Evolutionary conservation across 2,329 filamentous ascomycete species (phyloP), one percentile per base, ranked within the genome.

Genomic region (Phyllosticta citriasiana): DNA sequence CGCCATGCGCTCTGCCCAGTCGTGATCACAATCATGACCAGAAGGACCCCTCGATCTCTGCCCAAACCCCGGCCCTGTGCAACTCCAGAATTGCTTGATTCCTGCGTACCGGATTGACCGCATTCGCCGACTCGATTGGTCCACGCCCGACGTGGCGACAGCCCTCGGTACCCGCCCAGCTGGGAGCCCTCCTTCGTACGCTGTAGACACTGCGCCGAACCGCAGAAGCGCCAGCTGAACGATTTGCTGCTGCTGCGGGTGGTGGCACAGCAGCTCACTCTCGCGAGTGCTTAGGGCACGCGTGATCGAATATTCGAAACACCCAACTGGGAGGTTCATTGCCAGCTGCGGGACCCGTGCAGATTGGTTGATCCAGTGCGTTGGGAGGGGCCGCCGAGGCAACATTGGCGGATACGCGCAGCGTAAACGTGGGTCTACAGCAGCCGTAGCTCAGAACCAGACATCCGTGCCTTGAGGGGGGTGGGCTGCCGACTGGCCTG

Each of bases 251-350:
- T 25, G 25, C 52, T 25, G 25, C 26, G 47, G 64, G 60, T 55
- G 55, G 72, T 74, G 67, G 62, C 70, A 74, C 72, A 33, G 65
- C 72, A 73, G 71, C 66, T 57, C 66, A 68, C 67, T 65, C 69
- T 68, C 66, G 65, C 70, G 65, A 68, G 70, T 57, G 70, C 69
- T 69, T 57, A 71, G 62, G 69, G 66, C 72, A 74, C 72, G 73
- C 73, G 71, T 75, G 72, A 74, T 73, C 69, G 70, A 70, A 68
- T 65, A 68, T 67, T 68, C 68, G 66, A 74, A 73, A 74, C 73
- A 72, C 70, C 66, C 70, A 70, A 70, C 71, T 74, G 72, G 72
- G 70, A 72, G 70, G 68, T 66, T 22, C 19, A 22, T 22, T 67
- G 63, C 69, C 65, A 66, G 64, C 69, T 68, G 69, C 69, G 67